phyloP scores from a whole-genome alignment of 495 filamentous ascomycete genomes.

The Chaetomium fimeti region DNA sequence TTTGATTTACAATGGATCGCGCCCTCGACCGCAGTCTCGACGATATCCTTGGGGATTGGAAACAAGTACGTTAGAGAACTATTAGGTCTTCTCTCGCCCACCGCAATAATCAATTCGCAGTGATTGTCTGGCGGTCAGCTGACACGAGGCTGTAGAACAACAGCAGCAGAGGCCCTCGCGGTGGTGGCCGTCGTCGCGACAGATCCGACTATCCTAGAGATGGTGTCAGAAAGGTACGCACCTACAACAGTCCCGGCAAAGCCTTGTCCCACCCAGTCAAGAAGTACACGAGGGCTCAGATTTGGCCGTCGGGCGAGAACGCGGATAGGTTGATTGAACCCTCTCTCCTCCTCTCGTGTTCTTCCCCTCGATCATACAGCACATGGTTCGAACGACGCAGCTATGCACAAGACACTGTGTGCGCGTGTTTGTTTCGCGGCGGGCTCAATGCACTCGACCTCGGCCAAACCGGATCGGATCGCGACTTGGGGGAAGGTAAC shows the following conservation, averaged over 20 bases:
- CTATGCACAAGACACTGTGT: slow-evolving; percentile 26
- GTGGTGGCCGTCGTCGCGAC: slow-evolving; percentile 48
- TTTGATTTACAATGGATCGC: slow-evolving; percentile 22
- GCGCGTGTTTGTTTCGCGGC: slow-evolving; percentile 15
- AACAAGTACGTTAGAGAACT: slow-evolving; percentile 48
- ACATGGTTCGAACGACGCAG: slow-evolving; percentile 30
- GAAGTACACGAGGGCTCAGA: slow-evolving; percentile 15
- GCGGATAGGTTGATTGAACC: slow-evolving; percentile 37
- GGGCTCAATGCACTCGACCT: slow-evolving; percentile 29
- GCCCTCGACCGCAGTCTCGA: slow-evolving; percentile 75
- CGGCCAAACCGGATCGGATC: slow-evolving; percentile 26
- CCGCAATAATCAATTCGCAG: too few relatives aligned
- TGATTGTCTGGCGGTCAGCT: not conserved
- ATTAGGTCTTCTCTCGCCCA: not conserved
- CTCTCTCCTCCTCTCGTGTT: slow-evolving; percentile 30
- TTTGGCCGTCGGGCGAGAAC: not conserved
- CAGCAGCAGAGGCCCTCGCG: slow-evolving; percentile 22
- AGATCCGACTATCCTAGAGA: slow-evolving; percentile 64
- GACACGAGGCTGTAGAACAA: slow-evolving; percentile 25
- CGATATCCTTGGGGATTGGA: slow-evolving; percentile 78
- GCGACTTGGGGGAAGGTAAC: slow-evolving; percentile 31
- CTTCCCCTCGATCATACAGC: slow-evolving; percentile 19
- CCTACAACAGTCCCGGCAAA: not conserved
- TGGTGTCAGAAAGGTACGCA: slow-evolving; percentile 76
- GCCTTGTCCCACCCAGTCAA: not conserved